Conservation (phyloP, 306 rosid species). For the Canavalia gladiata region DNA sequence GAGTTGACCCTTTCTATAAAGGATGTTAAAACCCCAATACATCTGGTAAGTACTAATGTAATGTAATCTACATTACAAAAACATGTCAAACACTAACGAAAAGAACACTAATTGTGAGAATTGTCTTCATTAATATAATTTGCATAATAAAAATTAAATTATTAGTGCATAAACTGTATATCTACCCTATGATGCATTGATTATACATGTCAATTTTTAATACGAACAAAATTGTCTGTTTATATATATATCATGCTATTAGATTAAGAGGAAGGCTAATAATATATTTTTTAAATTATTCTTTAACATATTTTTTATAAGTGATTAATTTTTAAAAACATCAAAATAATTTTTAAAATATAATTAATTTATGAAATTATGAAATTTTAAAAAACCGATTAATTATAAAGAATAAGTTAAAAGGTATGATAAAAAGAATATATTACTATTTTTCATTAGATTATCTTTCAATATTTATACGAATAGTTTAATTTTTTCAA, state of each 20-base stretch:
- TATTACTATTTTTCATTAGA: too few relatives aligned
- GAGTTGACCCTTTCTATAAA: conserved; percentile 74
- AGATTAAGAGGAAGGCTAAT: neutral
- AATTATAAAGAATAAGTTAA: too few relatives aligned
- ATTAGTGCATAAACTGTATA: neutral
- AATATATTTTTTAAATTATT: too few relatives aligned
- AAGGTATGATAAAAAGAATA: too few relatives aligned
- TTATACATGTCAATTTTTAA: neutral
- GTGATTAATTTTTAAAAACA: too few relatives aligned
- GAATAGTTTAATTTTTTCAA: neutral
- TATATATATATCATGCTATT: neutral
- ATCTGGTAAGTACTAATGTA: conserved; percentile 56
- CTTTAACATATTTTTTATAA: too few relatives aligned
- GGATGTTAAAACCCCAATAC: conserved; percentile 61
- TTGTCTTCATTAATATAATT: neutral
- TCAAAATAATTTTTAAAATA: too few relatives aligned
- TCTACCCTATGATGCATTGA: too few relatives aligned
- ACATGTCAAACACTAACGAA: neutral
- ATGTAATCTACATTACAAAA: neutral
- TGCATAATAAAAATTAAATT: neutral
- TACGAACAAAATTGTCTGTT: neutral
- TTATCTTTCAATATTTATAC: neutral
- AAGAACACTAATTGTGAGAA: neutral
- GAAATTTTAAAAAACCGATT: too few relatives aligned
- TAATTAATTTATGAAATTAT: too few relatives aligned